Conservation (phyloP, 164 flowering plant genomes). For the Litsea cubeba region DNA sequence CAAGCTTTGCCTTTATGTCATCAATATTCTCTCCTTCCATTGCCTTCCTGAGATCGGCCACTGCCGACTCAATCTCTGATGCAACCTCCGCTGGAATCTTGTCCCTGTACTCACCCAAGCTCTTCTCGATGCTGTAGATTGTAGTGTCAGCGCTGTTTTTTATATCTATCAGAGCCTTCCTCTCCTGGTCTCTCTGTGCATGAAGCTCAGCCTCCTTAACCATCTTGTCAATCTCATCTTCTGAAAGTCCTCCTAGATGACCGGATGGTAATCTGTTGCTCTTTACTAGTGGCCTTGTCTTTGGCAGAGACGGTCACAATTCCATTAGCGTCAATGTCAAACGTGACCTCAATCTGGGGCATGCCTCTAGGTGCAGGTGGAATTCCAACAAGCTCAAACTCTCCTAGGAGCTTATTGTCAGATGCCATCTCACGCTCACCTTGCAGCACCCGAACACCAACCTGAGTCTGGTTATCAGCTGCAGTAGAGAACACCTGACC, state of each 20-base stretch:
- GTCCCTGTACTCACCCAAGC: conserved; percentile 44
- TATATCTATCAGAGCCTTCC: conserved; percentile 40
- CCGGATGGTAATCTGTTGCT: conserved; percentile 64
- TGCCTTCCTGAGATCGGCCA: conserved; percentile 35
- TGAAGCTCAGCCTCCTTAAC: conserved; percentile 51
- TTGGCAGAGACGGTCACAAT: conserved; percentile 69
- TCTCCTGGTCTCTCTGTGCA: conserved; percentile 45
- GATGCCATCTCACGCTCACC: conserved; percentile 76
- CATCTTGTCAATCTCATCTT: conserved; percentile 52
- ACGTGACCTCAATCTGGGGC: conserved; percentile 59
- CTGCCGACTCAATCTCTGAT: conserved; percentile 37
- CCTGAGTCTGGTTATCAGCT: conserved; percentile 31
- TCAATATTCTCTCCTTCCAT: conserved; percentile 31
- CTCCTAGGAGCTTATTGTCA: conserved; percentile 50
- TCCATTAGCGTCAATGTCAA: conserved; percentile 61
- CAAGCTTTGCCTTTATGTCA: conserved; percentile 48
- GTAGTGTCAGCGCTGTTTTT: conserved; percentile 46
- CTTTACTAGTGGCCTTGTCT: conserved; percentile 64
- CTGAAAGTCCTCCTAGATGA: conserved; percentile 60
- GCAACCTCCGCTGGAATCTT: conserved; percentile 43
- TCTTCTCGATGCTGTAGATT: conserved; percentile 52
- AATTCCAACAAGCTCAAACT: conserved; percentile 63
- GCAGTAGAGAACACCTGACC: conserved; percentile 55
- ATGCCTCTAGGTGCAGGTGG: conserved; percentile 72
- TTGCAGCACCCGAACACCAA: conserved; percentile 65